Conservation (phyloP, 495 filamentous ascomycete genomes). For the Hyphodiscus hymeniophilus region DNA sequence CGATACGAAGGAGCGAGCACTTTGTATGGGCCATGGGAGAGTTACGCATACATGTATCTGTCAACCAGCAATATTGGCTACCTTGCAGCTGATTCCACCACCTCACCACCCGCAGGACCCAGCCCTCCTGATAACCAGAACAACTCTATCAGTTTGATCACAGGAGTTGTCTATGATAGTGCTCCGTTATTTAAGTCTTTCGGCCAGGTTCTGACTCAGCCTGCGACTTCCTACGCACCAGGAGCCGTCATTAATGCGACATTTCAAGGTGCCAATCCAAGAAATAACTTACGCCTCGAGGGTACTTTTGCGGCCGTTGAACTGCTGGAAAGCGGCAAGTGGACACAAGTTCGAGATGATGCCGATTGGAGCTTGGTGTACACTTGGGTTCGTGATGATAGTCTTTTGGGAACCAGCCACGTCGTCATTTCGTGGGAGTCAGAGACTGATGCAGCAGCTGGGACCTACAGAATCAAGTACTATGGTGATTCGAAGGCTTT, state of each 20-base stretch:
- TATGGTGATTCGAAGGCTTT: slow-evolving; percentile 74
- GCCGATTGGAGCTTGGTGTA: slow-evolving; percentile 75
- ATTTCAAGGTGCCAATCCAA: slow-evolving; percentile 85
- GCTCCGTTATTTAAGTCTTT: slow-evolving; percentile 55
- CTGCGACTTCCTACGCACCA: slow-evolving; percentile 42
- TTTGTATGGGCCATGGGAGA: slow-evolving; percentile 76
- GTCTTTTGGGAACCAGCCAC: slow-evolving; percentile 63
- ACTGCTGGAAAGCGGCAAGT: slow-evolving; percentile 44
- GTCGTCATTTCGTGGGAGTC: slow-evolving; percentile 78
- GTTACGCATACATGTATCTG: slow-evolving; percentile 82
- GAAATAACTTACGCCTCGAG: slow-evolving; percentile 79
- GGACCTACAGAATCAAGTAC: slow-evolving; percentile 76
- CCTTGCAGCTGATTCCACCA: slow-evolving; percentile 44
- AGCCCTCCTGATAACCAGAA: slow-evolving; percentile 72
- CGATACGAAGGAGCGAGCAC: slow-evolving; percentile 94
- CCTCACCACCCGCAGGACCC: slow-evolving; percentile 48
- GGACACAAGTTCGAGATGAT: slow-evolving; percentile 65
- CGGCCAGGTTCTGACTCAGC: slow-evolving; percentile 57
- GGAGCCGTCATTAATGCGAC: slow-evolving; percentile 58
- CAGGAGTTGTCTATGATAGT: slow-evolving; percentile 67
- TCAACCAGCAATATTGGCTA: slow-evolving; percentile 64
- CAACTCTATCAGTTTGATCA: slow-evolving; percentile 68
- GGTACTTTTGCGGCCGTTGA: slow-evolving; percentile 78
- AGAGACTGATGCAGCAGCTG: slow-evolving; percentile 42
- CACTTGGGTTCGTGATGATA: slow-evolving; percentile 71